Evolutionary conservation across 495 filamentous ascomycete genomes (phyloP), one percentile per base, ranked within the genome.

Genomic region (Penicillium mononematosum): DNA sequence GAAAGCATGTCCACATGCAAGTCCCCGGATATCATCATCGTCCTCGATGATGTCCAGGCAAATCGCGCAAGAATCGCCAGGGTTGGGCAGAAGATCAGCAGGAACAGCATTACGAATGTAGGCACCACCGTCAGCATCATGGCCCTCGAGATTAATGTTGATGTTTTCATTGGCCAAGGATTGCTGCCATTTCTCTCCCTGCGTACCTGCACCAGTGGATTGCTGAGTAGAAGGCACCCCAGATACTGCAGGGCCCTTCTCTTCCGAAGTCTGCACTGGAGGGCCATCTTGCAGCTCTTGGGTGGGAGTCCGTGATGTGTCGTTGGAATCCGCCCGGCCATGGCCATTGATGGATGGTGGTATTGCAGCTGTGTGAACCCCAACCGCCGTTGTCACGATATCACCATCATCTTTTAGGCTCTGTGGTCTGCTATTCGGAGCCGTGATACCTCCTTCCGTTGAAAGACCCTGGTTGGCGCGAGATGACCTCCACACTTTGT

Each of bases 61-160:
- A 59, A 98, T 98, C 17, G 94, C 94, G 72, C 94, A 98, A 4
- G 92, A 88, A 65, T 99, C 94, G 22, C 95, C 94, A n/a, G 90
- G 89, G 43, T 86, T 88, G 16, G 86, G 84, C 46, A 96, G 78
- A 64, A 94, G 80, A 60, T 96, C 91, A 1, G 89, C 85, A 10
- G 91, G 86, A 4, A 96, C 78, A 11, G 92, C 88, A 45, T 87
- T 86, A 50, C 90, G 83, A 55, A 96, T 95, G 14, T 89, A 90
- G 61, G 93, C 89, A 47, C 92, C 88, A n/a, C 90, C 85, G 11
- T 96, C 90, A 25, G 5, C 24, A 14, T 96, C 90, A 2, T 89
- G 84, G 2, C 90, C 86, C 39, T 83, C 82, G 3, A 80, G 25
- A 24, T 68, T 63, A 27, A 60, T 50, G 17, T 45, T 24, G 8